Conservation (phyloP, 257 asterid species). For the Parsonsia alboflavescens region DNA sequence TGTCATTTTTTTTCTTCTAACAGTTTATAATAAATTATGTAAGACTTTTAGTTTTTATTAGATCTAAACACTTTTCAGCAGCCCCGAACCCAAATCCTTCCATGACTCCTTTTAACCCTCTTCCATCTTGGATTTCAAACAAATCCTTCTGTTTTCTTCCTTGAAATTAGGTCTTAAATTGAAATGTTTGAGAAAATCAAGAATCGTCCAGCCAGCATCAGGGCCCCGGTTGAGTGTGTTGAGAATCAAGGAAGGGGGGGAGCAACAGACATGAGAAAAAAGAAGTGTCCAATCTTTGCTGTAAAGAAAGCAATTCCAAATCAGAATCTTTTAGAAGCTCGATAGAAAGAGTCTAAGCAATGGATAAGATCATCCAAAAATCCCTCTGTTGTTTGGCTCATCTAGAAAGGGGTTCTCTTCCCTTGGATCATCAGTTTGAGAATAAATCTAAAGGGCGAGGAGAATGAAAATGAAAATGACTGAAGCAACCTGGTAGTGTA, state of each 20-base stretch:
- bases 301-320: constrained; percentile 57
- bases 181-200: constrained; percentile 76
- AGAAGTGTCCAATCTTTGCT: constrained; percentile 68
- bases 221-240: constrained; percentile 58
- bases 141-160: too few species aligned
- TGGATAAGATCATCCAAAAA: constrained; percentile 10
- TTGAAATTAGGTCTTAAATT: constrained; percentile 43
- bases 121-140: too few species aligned
- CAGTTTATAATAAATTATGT: too few species aligned
- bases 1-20: too few species aligned
- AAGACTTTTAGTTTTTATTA: too few species aligned
- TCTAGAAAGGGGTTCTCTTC: constrained; percentile 7
- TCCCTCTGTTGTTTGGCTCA: background rate
- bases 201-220: constrained; percentile 59
- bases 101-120: too few species aligned
- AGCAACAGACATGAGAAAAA: constrained; percentile 62
- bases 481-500: background rate
- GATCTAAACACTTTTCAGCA: too few species aligned
- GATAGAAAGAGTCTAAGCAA: constrained; percentile 34
- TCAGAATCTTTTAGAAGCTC: constrained; percentile 58
- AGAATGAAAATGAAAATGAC: constrained; percentile 11
- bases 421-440: constrained; percentile 17
- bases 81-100: too few species aligned
- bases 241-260: constrained; percentile 41
- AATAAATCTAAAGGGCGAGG: constrained; percentile 31